phyloP scores from a whole-genome alignment of 345 rosid genomes.

The Aquilaria sinensis region DNA sequence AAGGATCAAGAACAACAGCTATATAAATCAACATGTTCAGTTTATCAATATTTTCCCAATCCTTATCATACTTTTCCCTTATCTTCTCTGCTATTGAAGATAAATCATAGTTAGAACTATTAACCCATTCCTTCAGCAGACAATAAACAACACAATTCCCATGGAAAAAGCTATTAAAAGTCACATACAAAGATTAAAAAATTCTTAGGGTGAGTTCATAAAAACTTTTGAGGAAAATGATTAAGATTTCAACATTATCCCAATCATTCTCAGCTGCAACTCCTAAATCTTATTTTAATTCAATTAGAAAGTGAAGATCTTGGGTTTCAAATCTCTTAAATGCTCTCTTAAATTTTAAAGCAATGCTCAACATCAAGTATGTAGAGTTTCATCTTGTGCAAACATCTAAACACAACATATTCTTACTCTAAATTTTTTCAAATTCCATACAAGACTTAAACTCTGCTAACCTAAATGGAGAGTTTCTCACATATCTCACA shows the following conservation, averaged over 20 bases:
- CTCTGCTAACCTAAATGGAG: background rate
- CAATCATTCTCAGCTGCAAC: background rate
- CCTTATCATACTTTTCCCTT: background rate
- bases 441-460: background rate
- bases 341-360: background rate
- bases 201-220: background rate
- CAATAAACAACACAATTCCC: background rate
- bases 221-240: background rate
- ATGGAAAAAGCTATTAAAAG: background rate
- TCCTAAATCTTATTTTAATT: background rate
- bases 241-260: background rate
- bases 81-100: too few relatives aligned
- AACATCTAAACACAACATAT: conserved; percentile 1
- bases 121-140: too few relatives aligned
- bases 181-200: background rate
- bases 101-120: too few relatives aligned
- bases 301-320: background rate
- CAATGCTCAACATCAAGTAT: background rate
- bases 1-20: background rate
- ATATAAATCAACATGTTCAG: background rate
- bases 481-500: conserved; percentile 6
- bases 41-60: background rate
- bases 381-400: background rate
- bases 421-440: background rate
- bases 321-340: conserved; percentile 10